A percentile compares a stretch with the other conserved stretches of the same genome.
phyloP scores from a whole-genome alignment of 345 rosid genomes.

The Stellera chamaejasme region DNA sequence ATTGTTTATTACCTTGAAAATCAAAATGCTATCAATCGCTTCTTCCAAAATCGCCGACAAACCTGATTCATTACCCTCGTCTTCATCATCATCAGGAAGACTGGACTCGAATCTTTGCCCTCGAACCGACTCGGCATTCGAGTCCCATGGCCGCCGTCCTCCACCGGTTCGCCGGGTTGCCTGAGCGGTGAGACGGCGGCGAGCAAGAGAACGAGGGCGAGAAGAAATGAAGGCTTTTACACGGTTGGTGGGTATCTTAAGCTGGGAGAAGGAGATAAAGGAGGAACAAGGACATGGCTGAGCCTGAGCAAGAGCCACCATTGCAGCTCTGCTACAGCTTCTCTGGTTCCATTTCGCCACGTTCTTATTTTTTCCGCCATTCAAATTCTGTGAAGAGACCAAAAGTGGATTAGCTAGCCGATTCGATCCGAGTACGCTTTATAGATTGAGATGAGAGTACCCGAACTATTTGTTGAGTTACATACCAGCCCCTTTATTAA shows the following conservation, averaged over 20 bases:
- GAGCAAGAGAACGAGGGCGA: not conserved
- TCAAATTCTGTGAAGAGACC: not conserved
- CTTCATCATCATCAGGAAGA: constrained; percentile 3
- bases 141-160: constrained; percentile 9
- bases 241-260: not conserved
- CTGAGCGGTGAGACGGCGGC: not conserved
- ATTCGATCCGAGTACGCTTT: too few relatives aligned
- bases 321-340: constrained; percentile 3
- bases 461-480: too few relatives aligned
- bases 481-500: too few relatives aligned
- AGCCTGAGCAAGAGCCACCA: constrained; percentile 12
- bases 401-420: too few relatives aligned
- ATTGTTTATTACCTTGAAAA: constrained; percentile 27
- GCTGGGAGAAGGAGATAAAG: not conserved
- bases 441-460: too few relatives aligned
- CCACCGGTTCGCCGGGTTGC: not conserved
- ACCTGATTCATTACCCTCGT: constrained; percentile 10
- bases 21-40: constrained; percentile 33
- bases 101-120: constrained; percentile 17
- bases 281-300: constrained; percentile 1
- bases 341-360: constrained; percentile 31
- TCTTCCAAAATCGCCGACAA: constrained; percentile 23
- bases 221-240: not conserved
- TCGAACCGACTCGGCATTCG: constrained; percentile 20
- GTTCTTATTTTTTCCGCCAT: constrained; percentile 21